Percentiles rank a stretch among this genome's conserved stretches.
phyloP scores from a whole-genome alignment of 106 monocot genomes.

The Apostasia ramifera region DNA sequence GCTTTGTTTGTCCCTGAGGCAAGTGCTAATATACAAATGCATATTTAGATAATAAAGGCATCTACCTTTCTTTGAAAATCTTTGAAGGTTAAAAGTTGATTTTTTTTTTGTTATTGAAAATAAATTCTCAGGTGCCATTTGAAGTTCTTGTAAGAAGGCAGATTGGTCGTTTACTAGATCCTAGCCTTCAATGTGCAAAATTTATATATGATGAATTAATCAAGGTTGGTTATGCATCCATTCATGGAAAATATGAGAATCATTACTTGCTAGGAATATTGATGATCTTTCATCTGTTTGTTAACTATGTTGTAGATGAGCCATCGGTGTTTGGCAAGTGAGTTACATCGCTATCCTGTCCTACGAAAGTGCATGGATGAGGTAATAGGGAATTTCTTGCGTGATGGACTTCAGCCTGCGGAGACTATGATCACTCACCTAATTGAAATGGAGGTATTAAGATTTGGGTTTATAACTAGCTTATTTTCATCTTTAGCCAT shows the following conservation, averaged over 20 bases:
- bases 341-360: slow-evolving; percentile 87
- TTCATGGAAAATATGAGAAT: not conserved
- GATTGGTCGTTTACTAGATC: slow-evolving; percentile 89
- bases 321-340: slow-evolving; percentile 68
- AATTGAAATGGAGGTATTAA: slow-evolving; percentile 92
- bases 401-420: slow-evolving; percentile 88
- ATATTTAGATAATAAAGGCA: not conserved
- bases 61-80: not conserved
- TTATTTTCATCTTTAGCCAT: no score
- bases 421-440: slow-evolving; percentile 96
- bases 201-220: slow-evolving; percentile 98
- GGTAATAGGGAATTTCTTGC: slow-evolving; percentile 83
- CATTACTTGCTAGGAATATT: not conserved
- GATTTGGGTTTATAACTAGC: no score
- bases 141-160: slow-evolving; percentile 94
- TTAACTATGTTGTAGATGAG: slow-evolving; percentile 57
- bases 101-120: slow-evolving; percentile 5
- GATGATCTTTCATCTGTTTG: not conserved
- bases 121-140: slow-evolving; percentile 78
- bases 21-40: not conserved
- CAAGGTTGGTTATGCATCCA: slow-evolving; percentile 40
- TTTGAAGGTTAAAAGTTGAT: not conserved
- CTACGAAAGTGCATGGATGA: slow-evolving; percentile 92
- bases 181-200: slow-evolving; percentile 94
- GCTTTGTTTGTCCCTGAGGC: slow-evolving; percentile 98